A percentile compares a stretch with the other conserved stretches of the same genome.
Evolutionary conservation across 768 basidiomycete species (phyloP).

Genomic region (Gyrodon lividus): DNA sequence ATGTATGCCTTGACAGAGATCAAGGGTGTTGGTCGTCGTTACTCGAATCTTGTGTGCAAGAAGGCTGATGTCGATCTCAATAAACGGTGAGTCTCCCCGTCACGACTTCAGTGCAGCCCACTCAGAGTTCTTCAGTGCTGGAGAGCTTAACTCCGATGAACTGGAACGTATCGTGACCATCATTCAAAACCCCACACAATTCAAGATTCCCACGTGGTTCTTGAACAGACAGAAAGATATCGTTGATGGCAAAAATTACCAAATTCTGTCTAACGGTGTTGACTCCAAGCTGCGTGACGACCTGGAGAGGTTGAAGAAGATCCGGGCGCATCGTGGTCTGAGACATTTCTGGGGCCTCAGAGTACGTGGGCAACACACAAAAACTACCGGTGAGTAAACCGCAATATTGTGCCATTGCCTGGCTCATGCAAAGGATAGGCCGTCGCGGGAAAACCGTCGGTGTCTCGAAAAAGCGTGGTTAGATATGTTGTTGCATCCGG

Average conservation of each 20-base stretch:
- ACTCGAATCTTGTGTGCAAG: constrained; percentile 99
- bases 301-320: constrained; percentile 98
- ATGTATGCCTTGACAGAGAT: constrained; percentile 99
- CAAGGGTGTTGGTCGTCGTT: constrained; percentile 99
- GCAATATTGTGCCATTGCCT: background rate
- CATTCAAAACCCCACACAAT: constrained; percentile 98
- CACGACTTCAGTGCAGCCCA: background rate
- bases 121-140: constrained; percentile 61
- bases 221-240: constrained; percentile 99
- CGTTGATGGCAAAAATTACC: constrained; percentile 93
- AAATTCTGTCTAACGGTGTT: constrained; percentile 93
- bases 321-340: constrained; percentile 92
- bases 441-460: constrained; percentile 95
- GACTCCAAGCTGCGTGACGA: constrained; percentile 99
- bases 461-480: constrained; percentile 88
- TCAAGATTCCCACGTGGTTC: constrained; percentile 99
- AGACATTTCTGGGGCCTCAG: constrained; percentile 93
- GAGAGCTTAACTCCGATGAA: constrained; percentile 99
- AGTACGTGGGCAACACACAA: constrained; percentile 98
- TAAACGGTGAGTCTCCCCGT: constrained; percentile 77
- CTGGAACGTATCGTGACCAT: constrained; percentile 98
- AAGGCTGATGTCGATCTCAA: constrained; percentile 99
- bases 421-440: constrained; percentile 43
- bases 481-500: constrained; percentile 15
- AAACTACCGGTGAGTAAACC: constrained; percentile 79